Conservation (phyloP, 805 yeast genomes). For the Monosporozyma solicola region DNA sequence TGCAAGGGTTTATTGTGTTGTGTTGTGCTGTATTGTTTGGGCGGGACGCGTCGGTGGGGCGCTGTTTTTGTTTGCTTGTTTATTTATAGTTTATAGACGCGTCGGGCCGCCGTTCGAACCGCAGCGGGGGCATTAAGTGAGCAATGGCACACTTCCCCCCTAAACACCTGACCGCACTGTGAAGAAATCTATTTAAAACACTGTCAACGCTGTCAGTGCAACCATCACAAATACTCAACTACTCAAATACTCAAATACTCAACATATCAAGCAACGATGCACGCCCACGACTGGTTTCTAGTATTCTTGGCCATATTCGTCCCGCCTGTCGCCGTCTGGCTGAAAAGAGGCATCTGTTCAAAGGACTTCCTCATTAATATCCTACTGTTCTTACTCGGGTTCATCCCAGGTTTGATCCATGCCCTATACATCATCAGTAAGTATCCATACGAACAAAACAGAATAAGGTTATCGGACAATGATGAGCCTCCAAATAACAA, state of each 20-base stretch:
- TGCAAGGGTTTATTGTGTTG: no score
- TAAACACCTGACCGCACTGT: no score
- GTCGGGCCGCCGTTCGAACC: no score
- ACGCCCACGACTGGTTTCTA: slow-evolving; percentile 46
- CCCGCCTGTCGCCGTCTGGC: slow-evolving; percentile 64
- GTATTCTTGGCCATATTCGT: slow-evolving; percentile 59
- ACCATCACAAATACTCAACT: neutral
- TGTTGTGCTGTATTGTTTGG: no score
- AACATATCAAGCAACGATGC: slow-evolving; percentile 6
- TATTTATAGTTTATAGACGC: no score
- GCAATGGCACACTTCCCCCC: no score
- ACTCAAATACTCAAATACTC: neutral
- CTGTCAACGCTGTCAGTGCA: no score
- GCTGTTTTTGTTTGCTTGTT: no score
- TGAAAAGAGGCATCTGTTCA: slow-evolving; percentile 49
- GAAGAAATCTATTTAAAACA: neutral
- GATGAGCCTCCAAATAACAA: neutral
- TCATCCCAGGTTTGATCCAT: slow-evolving; percentile 63
- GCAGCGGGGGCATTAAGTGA: no score
- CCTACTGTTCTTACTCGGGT: slow-evolving; percentile 50
- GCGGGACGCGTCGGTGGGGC: no score
- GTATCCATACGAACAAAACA: slow-evolving; percentile 37
- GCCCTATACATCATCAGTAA: slow-evolving; percentile 49
- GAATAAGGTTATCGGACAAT: slow-evolving; percentile 1
- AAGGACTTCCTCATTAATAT: slow-evolving; percentile 44